A percentile compares a stretch with the other conserved stretches of the same genome.
These are phyloP conservation scores for Aspergillus pseudoterreus DNA, from an alignment of 2,329 filamentous ascomycete species.

Conservation along the genomic window DNA sequence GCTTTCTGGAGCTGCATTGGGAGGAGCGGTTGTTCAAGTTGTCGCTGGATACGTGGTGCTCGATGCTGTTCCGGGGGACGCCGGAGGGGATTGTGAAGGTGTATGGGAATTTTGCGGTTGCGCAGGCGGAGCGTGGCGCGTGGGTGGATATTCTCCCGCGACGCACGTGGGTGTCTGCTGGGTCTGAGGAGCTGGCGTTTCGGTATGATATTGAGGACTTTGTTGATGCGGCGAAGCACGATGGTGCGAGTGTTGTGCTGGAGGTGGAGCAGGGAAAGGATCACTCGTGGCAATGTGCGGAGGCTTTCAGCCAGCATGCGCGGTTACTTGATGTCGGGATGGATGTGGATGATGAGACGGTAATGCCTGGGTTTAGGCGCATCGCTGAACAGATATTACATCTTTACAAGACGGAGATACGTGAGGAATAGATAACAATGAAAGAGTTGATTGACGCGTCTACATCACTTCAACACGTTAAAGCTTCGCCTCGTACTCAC, in stretches of 20 bases:
- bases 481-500: not conserved
- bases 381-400: not conserved
- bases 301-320: slow-evolving; percentile 11
- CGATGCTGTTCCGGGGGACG: slow-evolving; percentile 3
- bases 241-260: slow-evolving; percentile 4
- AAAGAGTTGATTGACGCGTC: too few species aligned
- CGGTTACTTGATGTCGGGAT: slow-evolving; percentile 3
- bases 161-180: slow-evolving; percentile 12
- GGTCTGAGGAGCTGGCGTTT: slow-evolving; percentile 13
- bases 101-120: slow-evolving; percentile 11
- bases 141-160: slow-evolving; percentile 13
- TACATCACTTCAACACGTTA: not conserved
- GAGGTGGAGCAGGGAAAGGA: slow-evolving; percentile 7
- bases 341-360: slow-evolving; percentile 1
- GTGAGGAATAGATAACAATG: too few species aligned
- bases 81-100: not conserved
- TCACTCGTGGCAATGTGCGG: slow-evolving; percentile 15
- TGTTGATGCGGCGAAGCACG: slow-evolving; percentile 3
- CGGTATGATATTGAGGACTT: slow-evolving; percentile 14
- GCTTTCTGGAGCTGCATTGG: slow-evolving; percentile 6
- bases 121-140: slow-evolving; percentile 4
- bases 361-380: not conserved
- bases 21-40: slow-evolving; percentile 14
- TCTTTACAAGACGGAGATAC: too few species aligned
- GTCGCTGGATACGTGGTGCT: slow-evolving; percentile 8